Evolutionary conservation across 306 rosid genomes (phyloP).

Genomic region (Betula pendula): DNA sequence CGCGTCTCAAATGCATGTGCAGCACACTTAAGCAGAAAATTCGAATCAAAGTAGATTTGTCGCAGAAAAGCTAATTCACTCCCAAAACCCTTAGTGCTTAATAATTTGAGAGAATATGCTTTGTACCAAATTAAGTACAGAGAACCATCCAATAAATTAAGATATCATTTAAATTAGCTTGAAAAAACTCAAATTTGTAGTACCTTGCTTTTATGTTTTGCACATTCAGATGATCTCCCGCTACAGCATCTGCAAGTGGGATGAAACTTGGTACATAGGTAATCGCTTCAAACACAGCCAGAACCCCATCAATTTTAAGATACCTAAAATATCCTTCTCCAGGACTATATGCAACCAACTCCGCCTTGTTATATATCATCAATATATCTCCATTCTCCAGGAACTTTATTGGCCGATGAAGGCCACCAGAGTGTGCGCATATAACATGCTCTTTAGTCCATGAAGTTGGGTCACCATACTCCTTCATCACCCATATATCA

Average conservation of each 20-base stretch:
- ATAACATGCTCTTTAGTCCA: neutral
- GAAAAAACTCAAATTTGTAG: neutral
- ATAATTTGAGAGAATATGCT: neutral
- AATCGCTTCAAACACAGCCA: neutral
- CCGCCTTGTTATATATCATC: neutral
- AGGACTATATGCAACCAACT: neutral
- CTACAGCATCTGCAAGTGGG: conserved; percentile 1
- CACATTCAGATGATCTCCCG: neutral
- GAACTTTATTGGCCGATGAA: neutral
- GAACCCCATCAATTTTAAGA: neutral
- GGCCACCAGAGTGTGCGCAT: neutral
- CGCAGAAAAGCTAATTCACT: neutral
- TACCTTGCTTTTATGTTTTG: neutral
- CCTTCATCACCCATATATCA: conserved; percentile 8
- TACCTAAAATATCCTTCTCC: neutral
- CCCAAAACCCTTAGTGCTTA: neutral
- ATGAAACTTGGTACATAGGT: conserved; percentile 7
- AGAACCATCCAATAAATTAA: neutral
- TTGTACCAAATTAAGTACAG: neutral
- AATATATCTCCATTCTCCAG: neutral
- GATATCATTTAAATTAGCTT: neutral
- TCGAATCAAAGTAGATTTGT: neutral
- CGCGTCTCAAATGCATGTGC: neutral
- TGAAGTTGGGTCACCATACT: neutral
- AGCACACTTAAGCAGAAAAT: neutral